These are phyloP conservation scores for Ogataea methanolica DNA, from an alignment of 805 yeast species.

Conservation along the genomic window DNA sequence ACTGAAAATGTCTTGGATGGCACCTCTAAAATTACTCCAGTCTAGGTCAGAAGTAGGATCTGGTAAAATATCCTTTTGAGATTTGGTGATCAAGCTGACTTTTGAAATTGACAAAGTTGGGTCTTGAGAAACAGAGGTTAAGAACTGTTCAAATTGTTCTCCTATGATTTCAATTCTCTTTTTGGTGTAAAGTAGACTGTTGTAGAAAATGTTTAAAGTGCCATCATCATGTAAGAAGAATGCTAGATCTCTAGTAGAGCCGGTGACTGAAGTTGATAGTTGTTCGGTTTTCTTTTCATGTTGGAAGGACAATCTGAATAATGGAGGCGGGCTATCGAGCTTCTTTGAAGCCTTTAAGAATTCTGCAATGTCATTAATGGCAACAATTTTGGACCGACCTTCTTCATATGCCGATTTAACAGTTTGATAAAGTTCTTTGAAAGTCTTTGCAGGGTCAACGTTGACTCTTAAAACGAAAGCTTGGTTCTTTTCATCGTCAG, in stretches of 20 bases:
- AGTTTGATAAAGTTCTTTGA: constrained; percentile 45
- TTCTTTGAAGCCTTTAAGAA: constrained; percentile 45
- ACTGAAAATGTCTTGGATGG: constrained; percentile 94
- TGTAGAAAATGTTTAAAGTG: constrained; percentile 53
- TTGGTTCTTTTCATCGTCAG: constrained; percentile 42
- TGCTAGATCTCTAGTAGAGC: constrained; percentile 63
- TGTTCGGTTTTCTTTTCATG: constrained; percentile 36
- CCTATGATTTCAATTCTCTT: constrained; percentile 65
- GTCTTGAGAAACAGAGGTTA: constrained; percentile 32
- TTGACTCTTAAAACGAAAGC: constrained; percentile 61
- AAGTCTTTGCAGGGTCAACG: constrained; percentile 51
- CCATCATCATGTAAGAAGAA: constrained; percentile 38
- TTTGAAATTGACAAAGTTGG: constrained; percentile 48
- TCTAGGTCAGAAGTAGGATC: constrained; percentile 84
- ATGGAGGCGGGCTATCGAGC: constrained; percentile 54
- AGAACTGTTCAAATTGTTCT: constrained; percentile 65
- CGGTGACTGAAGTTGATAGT: constrained; percentile 43
- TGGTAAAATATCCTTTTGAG: constrained; percentile 63
- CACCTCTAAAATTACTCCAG: constrained; percentile 90
- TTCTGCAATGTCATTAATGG: constrained; percentile 53
- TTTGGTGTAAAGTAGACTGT: constrained; percentile 65
- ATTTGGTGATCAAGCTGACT: constrained; percentile 62
- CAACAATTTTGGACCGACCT: constrained; percentile 33
- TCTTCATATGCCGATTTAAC: constrained; percentile 38
- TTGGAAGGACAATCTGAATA: constrained; percentile 59